Base-by-base conservation (phyloP, 192 early-diverging fungal genomes). In the Chytriomyces sp. region DNA sequence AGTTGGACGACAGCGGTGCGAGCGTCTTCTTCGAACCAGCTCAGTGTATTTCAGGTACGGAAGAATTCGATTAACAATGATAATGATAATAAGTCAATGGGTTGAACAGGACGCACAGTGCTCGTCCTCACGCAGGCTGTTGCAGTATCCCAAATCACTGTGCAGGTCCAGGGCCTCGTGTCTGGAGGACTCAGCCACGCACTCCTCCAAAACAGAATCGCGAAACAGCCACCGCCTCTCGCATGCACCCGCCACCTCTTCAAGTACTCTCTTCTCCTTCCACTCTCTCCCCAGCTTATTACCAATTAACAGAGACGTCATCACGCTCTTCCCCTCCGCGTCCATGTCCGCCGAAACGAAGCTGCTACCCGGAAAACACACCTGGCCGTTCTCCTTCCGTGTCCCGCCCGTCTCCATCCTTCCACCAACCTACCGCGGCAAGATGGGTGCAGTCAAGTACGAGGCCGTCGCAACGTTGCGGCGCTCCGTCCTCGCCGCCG, bases 341-440 rank as follows among this genome's bases (percentile, higher is more conserved):
- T 17, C 55, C 41, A 31, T 33, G 8, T 64, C 56, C 22, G 61
- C 41, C 56, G 22, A 32, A 7, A 26, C 34, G 30, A 26, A 10
- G 30, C 71, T 73, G 41, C 14, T 31, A 14, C 52, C 63, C 2
- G 73, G 73, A 1, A 44, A 55, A 22, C 73, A 74, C 38, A 66
- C 73, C 0, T 74, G 73, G 73, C 73, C 73, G 7, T 74, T 74
- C 64, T 66, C 63, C 37, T 74, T 74, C 57, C 73, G 73, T 28
- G 73, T 74, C 1, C 73, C 73, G 33, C 73, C 73, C 34, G 73
- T 66, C 5, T 30, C 33, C 5, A 56, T 53, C 31, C 64, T 74
- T 2, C 73, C 73, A 7, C 73, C 73, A 44, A 74, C 73, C 17
- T 74, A 74, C 44, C 73, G 73, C 5, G 61, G 63, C 62, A 55